phyloP scores from a whole-genome alignment of 345 rosid species.

The Physaria fendleri region DNA sequence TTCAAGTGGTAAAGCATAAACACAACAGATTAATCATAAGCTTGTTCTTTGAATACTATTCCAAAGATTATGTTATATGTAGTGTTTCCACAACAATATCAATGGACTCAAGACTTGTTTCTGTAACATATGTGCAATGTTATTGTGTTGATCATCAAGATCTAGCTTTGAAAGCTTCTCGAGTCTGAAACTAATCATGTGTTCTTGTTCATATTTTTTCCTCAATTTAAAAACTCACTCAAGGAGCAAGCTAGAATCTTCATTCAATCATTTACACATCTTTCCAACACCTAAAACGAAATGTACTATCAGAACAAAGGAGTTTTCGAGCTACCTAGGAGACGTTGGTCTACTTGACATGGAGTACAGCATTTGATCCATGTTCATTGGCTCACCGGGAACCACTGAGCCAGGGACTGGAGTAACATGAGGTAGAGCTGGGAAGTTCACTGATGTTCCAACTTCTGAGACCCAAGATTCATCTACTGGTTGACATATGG shows the following conservation, averaged over 20 bases:
- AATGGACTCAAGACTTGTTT: slow-evolving; percentile 11
- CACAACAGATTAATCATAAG: slow-evolving; percentile 4
- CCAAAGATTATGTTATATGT: slow-evolving; percentile 17
- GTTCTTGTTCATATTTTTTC: slow-evolving; percentile 22
- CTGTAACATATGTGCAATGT: slow-evolving; percentile 9
- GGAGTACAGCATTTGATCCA: too few relatives aligned
- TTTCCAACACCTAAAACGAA: slow-evolving; percentile 27
- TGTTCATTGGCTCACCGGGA: too few relatives aligned
- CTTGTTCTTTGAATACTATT: slow-evolving; percentile 1
- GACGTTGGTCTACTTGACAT: too few relatives aligned
- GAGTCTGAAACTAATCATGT: slow-evolving; percentile 26
- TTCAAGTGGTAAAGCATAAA: slow-evolving; percentile 33
- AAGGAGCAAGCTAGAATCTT: slow-evolving; percentile 24
- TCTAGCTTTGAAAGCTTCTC: background rate
- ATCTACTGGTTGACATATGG: too few relatives aligned
- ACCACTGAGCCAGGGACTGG: too few relatives aligned
- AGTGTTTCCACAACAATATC: too few relatives aligned
- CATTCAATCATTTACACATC: slow-evolving; percentile 46
- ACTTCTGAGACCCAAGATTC: too few relatives aligned
- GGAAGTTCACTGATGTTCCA: too few relatives aligned
- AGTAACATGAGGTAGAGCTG: too few relatives aligned
- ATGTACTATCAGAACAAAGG: slow-evolving; percentile 22
- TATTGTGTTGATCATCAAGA: background rate
- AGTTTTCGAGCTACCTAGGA: slow-evolving; percentile 43
- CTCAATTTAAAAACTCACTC: slow-evolving; percentile 20